Evolutionary conservation across 345 rosid species (phyloP).

Genomic region (Hevea brasiliensis): DNA sequence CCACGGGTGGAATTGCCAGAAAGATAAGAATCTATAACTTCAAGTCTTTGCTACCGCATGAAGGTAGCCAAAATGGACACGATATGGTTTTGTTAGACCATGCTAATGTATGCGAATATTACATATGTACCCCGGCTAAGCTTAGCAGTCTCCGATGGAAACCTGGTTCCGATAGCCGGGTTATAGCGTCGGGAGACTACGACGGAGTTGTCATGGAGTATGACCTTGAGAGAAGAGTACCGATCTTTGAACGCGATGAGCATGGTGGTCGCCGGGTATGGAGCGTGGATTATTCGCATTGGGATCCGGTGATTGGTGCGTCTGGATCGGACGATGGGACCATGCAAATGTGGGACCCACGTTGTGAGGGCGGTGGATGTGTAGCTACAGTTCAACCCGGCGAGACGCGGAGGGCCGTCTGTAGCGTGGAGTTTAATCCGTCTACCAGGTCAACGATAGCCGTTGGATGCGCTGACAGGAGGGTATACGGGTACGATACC

Average conservation of each 20-base stretch:
- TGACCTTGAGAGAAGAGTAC: conserved; percentile 56
- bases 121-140: conserved; percentile 85
- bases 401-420: conserved; percentile 40
- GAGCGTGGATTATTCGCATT: conserved; percentile 76
- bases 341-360: conserved; percentile 84
- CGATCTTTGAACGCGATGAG: conserved; percentile 85
- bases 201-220: conserved; percentile 91
- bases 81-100: conserved; percentile 40
- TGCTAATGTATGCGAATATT: conserved; percentile 49
- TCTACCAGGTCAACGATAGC: conserved; percentile 50
- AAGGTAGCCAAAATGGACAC: neutral
- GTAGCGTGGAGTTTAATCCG: conserved; percentile 81
- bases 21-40: conserved; percentile 65
- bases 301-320: conserved; percentile 57
- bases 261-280: conserved; percentile 89
- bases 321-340: conserved; percentile 93
- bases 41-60: conserved; percentile 35
- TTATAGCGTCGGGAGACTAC: conserved; percentile 83
- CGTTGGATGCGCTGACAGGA: conserved; percentile 74
- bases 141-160: conserved; percentile 78
- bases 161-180: conserved; percentile 52
- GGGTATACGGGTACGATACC: conserved; percentile 66
- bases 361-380: conserved; percentile 47
- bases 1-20: conserved; percentile 86
- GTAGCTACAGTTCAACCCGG: conserved; percentile 56